phyloP scores from a whole-genome alignment of 1,284 basidiomycete genomes.

The Omphalotus olearius region DNA sequence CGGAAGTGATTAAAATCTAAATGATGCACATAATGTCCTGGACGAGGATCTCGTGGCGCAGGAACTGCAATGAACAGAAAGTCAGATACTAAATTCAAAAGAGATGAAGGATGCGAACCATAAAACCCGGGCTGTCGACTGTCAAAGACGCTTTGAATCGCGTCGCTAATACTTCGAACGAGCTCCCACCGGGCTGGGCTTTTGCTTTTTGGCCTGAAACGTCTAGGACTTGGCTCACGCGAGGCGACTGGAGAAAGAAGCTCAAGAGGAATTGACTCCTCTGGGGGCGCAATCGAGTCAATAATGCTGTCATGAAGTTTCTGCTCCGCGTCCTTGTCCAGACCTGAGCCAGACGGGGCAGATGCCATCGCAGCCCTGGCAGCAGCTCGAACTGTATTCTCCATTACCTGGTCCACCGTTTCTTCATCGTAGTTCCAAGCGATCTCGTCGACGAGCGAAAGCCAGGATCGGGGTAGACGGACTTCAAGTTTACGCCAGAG shows the following conservation, averaged over 20 bases:
- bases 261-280: slow-evolving; percentile 66
- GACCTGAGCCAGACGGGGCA: slow-evolving; percentile 24
- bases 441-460: slow-evolving; percentile 72
- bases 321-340: slow-evolving; percentile 38
- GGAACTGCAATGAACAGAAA: slow-evolving; percentile 47
- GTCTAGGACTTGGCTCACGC: slow-evolving; percentile 74
- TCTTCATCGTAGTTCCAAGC: slow-evolving; percentile 68
- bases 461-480: slow-evolving; percentile 72
- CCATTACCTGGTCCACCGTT: slow-evolving; percentile 59
- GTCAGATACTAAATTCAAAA: slow-evolving; percentile 1
- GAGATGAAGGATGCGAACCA: slow-evolving; percentile 37
- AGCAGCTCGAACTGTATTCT: slow-evolving; percentile 56
- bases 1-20: slow-evolving; percentile 92
- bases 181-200: slow-evolving; percentile 80
- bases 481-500: slow-evolving; percentile 78
- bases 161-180: slow-evolving; percentile 68
- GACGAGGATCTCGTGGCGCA: slow-evolving; percentile 64
- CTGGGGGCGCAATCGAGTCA: slow-evolving; percentile 39
- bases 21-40: slow-evolving; percentile 73
- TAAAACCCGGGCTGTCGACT: slow-evolving; percentile 63
- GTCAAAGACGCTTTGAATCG: slow-evolving; percentile 64
- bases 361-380: slow-evolving; percentile 51
- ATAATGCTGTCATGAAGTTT: slow-evolving; percentile 60
- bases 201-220: slow-evolving; percentile 68
- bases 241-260: slow-evolving; percentile 72